Evolutionary conservation across 805 yeast species (phyloP).

Genomic region (Candida saitoana): DNA sequence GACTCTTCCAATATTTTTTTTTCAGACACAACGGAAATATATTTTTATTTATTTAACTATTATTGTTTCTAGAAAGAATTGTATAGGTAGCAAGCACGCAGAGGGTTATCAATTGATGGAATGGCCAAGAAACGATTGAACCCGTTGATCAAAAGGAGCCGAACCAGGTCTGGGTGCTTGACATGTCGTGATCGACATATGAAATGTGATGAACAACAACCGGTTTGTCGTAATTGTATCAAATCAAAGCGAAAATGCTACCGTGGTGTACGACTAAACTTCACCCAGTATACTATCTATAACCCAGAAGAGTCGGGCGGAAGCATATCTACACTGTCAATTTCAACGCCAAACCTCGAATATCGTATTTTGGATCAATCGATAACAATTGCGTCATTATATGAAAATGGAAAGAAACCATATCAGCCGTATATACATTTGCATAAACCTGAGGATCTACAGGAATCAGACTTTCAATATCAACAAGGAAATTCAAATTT

Average conservation of each 20-base stretch:
- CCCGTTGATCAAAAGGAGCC: constrained; percentile 24
- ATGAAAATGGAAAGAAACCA: constrained; percentile 27
- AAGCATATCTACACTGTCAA: neutral
- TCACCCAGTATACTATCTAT: constrained; percentile 38
- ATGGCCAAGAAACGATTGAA: constrained; percentile 25
- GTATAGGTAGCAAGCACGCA: neutral
- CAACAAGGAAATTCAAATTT: constrained; percentile 15
- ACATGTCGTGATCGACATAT: constrained; percentile 64
- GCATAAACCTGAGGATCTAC: constrained; percentile 28
- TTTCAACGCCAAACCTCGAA: constrained; percentile 1
- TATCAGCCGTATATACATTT: constrained; percentile 31
- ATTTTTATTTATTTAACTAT: too few species aligned
- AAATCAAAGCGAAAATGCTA: constrained; percentile 47
- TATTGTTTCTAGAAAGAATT: neutral
- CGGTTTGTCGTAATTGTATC: constrained; percentile 55
- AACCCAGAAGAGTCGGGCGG: constrained; percentile 22
- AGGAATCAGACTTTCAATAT: constrained; percentile 28
- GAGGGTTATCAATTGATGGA: neutral
- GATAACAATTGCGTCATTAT: constrained; percentile 38
- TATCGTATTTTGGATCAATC: constrained; percentile 39
- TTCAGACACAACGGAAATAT: too few species aligned
- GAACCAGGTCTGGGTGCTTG: constrained; percentile 51
- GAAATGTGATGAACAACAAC: constrained; percentile 63
- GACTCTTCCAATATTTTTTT: too few species aligned
- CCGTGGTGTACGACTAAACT: constrained; percentile 44